These are phyloP conservation scores for Rhizophagus sp. DNA, from an alignment of 192 early-diverging fungal genomes.

Conservation along the genomic window DNA sequence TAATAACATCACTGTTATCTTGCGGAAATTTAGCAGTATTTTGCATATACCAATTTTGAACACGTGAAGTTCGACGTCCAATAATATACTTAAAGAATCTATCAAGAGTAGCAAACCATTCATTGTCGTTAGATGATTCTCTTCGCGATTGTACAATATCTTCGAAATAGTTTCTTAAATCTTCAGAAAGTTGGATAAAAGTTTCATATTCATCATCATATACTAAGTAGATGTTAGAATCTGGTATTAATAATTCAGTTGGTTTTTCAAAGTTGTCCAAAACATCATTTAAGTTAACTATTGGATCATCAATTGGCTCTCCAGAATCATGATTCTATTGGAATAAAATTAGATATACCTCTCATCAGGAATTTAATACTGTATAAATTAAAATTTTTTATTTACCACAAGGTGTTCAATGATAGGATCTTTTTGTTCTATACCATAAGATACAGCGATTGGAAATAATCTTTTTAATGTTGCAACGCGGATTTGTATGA, in stretches of 20 bases:
- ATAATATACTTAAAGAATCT: slow-evolving; percentile 28
- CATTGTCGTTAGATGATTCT: background rate
- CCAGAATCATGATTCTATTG: slow-evolving; percentile 9
- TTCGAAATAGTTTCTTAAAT: slow-evolving; percentile 25
- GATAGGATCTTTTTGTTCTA: slow-evolving; percentile 17
- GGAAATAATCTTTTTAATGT: slow-evolving; percentile 1
- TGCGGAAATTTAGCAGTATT: slow-evolving; percentile 23
- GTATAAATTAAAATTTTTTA: too few species aligned
- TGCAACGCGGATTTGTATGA: slow-evolving; percentile 2
- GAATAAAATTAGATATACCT: background rate
- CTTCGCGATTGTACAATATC: slow-evolving; percentile 5
- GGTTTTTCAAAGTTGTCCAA: background rate
- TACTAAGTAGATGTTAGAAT: background rate
- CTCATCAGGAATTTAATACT: too few species aligned
- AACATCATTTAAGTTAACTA: background rate
- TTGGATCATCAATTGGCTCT: background rate
- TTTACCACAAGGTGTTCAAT: background rate
- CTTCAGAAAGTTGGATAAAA: background rate
- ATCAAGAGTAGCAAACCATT: background rate
- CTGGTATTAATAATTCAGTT: background rate
- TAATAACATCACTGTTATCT: slow-evolving; percentile 27
- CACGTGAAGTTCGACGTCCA: slow-evolving; percentile 7
- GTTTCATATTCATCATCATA: background rate
- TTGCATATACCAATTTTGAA: slow-evolving; percentile 24
- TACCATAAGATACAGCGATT: background rate